phyloP scores from a whole-genome alignment of 345 rosid species.

The Eutrema yunnanense region DNA sequence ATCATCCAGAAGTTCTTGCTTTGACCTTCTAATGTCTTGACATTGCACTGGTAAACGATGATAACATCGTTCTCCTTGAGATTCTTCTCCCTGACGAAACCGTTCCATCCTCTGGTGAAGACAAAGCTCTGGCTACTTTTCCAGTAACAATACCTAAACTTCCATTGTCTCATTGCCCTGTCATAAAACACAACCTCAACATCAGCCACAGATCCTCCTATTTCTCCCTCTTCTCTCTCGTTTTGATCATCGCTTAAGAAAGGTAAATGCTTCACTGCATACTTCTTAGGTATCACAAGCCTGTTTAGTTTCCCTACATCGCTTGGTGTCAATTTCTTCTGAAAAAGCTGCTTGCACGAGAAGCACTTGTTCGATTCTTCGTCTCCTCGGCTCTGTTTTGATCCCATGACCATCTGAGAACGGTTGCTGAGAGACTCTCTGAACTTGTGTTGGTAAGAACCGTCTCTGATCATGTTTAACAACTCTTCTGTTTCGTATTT shows the following conservation, averaged over 20 bases:
- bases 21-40: slow-evolving; percentile 1
- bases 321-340: slow-evolving; percentile 67
- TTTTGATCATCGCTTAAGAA: slow-evolving; percentile 5
- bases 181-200: slow-evolving; percentile 47
- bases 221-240: neutral
- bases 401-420: neutral
- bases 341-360: slow-evolving; percentile 30
- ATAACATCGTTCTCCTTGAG: slow-evolving; percentile 50
- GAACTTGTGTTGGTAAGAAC: slow-evolving; percentile 51
- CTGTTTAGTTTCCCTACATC: slow-evolving; percentile 85
- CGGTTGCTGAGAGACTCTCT: slow-evolving; percentile 27
- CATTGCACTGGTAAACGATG: slow-evolving; percentile 34
- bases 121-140: slow-evolving; percentile 77
- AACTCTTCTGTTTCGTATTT: slow-evolving; percentile 28
- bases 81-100: slow-evolving; percentile 56
- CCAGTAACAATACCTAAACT: slow-evolving; percentile 82
- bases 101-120: slow-evolving; percentile 76
- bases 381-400: neutral
- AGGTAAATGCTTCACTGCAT: slow-evolving; percentile 49
- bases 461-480: slow-evolving; percentile 59
- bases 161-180: slow-evolving; percentile 53
- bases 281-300: slow-evolving; percentile 70
- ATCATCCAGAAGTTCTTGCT: slow-evolving; percentile 31
- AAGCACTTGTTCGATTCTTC: neutral
- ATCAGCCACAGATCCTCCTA: slow-evolving; percentile 11